Evolutionary conservation across 371 early-diverging fungal species (phyloP), one percentile per base, ranked within the genome.

Genomic region (Chytridium lagenaria): DNA sequence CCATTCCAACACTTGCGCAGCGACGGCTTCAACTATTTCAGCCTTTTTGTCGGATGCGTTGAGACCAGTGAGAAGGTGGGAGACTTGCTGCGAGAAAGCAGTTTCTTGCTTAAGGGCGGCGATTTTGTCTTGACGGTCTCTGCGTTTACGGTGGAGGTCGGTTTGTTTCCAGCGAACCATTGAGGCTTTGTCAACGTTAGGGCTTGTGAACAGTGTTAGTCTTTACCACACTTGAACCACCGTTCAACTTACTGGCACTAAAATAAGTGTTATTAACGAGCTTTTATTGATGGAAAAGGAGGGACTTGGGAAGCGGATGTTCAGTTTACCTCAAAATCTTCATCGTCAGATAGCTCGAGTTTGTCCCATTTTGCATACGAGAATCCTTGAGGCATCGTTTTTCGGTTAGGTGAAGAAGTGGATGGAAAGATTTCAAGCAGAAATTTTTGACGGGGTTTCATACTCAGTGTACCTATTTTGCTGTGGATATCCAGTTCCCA

Each of bases 281-380:
- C 19, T 12, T 55, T 15, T 7, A 26, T 44, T 10, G 55, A 16
- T 16, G 19, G 57, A 30, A 31, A 39, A 26, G 7, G 28, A 64
- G 34, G 36, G 50, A 1, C 3, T 23, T 68, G 2, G 33, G 52
- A 0, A 1, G 50, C 28, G 12, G 37, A 10, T 16, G 55, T 26
- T 16, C 7, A 55, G 30, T 7, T 10, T 23, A 55, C 55, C 57
- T 98, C 98, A 77, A 98, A 92, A 78, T 98, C 98, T 39, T 95
- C 94, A 83, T 98, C 98, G 83, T 98, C 98, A 26, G 94, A 94
- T 50, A 98, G 85, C 80, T 98, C 98, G 52, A 98, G 89, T 68
- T 93, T 92, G 81, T 98, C 97, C 98, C 98, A 98, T 84, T 96
- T 95, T 80, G 93, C 91, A 81, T 97, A 97, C 81, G 91, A 87